Conservation (phyloP, 2,329 filamentous ascomycete species). For the Chaetomiaceae sp. region DNA sequence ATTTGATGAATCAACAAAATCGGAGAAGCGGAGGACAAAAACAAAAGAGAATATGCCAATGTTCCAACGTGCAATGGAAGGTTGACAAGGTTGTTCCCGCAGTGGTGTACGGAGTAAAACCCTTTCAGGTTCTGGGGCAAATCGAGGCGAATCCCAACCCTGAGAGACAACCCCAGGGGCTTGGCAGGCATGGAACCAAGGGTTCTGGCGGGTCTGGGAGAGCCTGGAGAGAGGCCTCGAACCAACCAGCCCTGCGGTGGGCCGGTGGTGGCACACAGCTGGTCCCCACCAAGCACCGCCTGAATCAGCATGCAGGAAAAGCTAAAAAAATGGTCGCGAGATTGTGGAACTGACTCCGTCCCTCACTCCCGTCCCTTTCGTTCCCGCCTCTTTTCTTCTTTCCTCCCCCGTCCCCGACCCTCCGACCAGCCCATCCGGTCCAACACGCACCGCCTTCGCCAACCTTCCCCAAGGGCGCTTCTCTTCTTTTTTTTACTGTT, state of each 20-base stretch:
- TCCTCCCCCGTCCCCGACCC: slow-evolving; percentile 6
- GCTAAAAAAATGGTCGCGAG: slow-evolving; percentile 27
- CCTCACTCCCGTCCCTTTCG: slow-evolving; percentile 11
- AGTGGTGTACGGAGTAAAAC: too few species aligned
- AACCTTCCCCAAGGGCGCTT: slow-evolving; percentile 39
- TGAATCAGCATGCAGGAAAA: slow-evolving; percentile 24
- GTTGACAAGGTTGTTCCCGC: too few species aligned
- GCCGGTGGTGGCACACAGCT: slow-evolving; percentile 2
- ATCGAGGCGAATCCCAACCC: slow-evolving; percentile 1
- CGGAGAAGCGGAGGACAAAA: too few species aligned
- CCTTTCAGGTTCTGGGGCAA: too few species aligned
- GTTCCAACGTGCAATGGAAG: too few species aligned
- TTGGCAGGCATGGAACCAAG: slow-evolving; percentile 1
- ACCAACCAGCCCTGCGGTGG: slow-evolving; percentile 14
- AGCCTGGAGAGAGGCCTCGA: neutral
- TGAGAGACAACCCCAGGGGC: slow-evolving; percentile 1
- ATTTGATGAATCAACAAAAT: too few species aligned
- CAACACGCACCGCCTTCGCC: slow-evolving; percentile 41
- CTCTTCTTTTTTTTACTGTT: slow-evolving; percentile 34
- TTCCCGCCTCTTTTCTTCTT: slow-evolving; percentile 13
- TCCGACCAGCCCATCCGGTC: slow-evolving; percentile 13
- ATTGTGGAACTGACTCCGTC: slow-evolving; percentile 24
- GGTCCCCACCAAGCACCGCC: slow-evolving; percentile 14
- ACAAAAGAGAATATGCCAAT: too few species aligned
- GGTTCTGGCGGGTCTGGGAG: neutral